Evolutionary conservation across 2,329 filamentous ascomycete species (phyloP).

Genomic region (Talaromyces amestolkiae): DNA sequence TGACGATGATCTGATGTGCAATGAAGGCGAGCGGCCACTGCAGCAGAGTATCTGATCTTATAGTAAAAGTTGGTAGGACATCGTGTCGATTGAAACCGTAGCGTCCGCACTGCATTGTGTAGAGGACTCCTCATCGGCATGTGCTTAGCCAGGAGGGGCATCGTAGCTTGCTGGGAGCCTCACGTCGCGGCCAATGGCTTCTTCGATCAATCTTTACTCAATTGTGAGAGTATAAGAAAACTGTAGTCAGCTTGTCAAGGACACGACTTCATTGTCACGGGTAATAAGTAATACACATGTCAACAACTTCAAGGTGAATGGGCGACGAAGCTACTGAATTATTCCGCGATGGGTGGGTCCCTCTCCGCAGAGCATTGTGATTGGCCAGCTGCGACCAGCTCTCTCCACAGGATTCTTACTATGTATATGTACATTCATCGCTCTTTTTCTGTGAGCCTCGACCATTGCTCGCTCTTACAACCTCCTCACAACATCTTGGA

Average conservation of each 20-base stretch:
- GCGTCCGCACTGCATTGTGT: neutral
- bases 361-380: neutral
- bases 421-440: neutral
- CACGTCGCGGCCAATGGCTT: neutral
- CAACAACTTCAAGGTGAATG: neutral
- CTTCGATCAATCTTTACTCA: neutral
- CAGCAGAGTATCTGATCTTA: neutral
- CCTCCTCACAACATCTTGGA: neutral
- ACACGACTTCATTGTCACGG: neutral
- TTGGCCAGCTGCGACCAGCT: neutral
- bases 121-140: neutral
- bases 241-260: neutral
- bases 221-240: neutral
- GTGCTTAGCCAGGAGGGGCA: slow-evolving; percentile 3
- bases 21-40: neutral
- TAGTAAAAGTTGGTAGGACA: neutral
- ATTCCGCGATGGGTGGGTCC: neutral
- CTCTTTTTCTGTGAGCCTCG: neutral
- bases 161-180: neutral
- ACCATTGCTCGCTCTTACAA: neutral
- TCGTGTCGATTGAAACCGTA: neutral
- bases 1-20: neutral
- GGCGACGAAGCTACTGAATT: neutral
- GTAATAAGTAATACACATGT: too few species aligned
- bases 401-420: neutral